phyloP scores from a whole-genome alignment of 139 green algal genomes.

The Chlorella ohadii region DNA sequence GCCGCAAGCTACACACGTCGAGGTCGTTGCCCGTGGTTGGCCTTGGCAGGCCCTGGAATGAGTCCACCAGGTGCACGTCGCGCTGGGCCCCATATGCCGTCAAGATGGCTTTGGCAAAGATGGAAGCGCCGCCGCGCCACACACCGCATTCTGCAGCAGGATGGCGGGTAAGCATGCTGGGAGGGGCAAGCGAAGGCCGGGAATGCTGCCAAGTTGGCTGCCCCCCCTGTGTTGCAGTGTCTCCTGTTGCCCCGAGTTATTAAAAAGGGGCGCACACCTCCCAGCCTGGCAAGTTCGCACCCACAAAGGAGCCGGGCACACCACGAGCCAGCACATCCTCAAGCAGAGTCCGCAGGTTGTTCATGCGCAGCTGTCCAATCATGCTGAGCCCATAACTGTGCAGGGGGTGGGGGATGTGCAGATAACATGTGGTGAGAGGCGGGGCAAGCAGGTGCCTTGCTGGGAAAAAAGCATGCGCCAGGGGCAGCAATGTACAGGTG shows the following conservation, averaged over 20 bases:
- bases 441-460: no score
- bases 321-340: not conserved
- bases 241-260: no score
- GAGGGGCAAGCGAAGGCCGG: no score
- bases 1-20: no score
- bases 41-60: not conserved
- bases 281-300: no score
- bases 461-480: no score
- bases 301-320: not conserved
- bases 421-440: no score
- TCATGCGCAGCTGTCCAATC: not conserved
- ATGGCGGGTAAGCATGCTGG: no score
- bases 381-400: not conserved
- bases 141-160: not conserved
- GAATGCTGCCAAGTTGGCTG: no score
- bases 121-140: not conserved
- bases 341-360: conserved; percentile 1
- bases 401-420: not conserved
- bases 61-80: not conserved
- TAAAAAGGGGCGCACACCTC: no score
- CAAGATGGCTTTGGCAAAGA: not conserved
- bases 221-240: no score
- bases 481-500: no score
- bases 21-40: not conserved
- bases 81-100: not conserved